phyloP scores from a whole-genome alignment of 2,329 filamentous ascomycete genomes.

The Neoscytalidium dimidiatum region DNA sequence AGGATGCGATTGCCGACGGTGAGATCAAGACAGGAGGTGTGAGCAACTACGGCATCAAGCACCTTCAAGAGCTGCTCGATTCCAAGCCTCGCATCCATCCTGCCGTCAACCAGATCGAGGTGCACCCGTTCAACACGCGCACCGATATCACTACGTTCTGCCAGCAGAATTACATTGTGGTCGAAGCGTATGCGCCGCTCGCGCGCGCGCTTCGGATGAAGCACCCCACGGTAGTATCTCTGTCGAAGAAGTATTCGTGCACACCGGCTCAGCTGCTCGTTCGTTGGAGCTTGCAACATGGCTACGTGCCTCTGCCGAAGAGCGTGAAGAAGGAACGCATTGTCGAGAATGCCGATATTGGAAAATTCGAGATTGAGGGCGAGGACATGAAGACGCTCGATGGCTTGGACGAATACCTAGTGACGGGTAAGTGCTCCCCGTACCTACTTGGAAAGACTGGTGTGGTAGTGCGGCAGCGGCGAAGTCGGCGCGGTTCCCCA shows the following conservation, averaged over 20 bases:
- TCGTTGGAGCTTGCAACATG: constrained; percentile 76
- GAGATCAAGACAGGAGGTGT: constrained; percentile 73
- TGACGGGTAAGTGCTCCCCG: constrained; percentile 62
- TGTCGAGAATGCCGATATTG: constrained; percentile 64
- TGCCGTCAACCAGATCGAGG: constrained; percentile 71
- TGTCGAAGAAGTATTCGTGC: constrained; percentile 70
- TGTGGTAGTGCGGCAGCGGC: not conserved
- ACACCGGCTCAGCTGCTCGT: constrained; percentile 74
- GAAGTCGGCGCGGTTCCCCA: constrained; percentile 7
- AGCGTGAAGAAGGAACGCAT: constrained; percentile 65
- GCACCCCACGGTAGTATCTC: constrained; percentile 61
- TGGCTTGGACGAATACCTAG: constrained; percentile 68
- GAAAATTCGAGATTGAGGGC: constrained; percentile 61
- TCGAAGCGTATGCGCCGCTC: constrained; percentile 81
- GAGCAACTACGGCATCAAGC: constrained; percentile 75
- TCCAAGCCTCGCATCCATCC: constrained; percentile 64
- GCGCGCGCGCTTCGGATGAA: constrained; percentile 70
- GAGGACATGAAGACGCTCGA: constrained; percentile 66
- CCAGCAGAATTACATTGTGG: constrained; percentile 64
- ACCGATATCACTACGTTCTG: constrained; percentile 67
- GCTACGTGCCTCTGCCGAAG: constrained; percentile 73
- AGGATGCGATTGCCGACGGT: constrained; percentile 72
- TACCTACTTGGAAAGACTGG: not conserved
- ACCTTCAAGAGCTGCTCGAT: constrained; percentile 70
- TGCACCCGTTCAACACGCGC: constrained; percentile 81